Evolutionary conservation across 495 filamentous ascomycete genomes (phyloP).

Genomic region (Neohortaea acidophila): DNA sequence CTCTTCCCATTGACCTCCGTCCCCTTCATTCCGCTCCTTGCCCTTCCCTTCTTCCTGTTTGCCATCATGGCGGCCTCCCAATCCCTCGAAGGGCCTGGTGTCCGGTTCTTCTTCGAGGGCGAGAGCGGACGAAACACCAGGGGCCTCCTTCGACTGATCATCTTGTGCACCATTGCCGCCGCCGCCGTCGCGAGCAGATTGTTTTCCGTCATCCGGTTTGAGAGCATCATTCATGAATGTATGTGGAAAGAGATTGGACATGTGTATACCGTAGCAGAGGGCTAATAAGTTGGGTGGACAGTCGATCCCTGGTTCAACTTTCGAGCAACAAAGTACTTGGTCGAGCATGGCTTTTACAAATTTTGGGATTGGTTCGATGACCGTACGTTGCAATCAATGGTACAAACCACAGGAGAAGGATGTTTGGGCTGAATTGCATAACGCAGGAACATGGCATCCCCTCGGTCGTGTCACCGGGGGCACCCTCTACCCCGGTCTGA

Average conservation of each 20-base stretch:
- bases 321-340: slow-evolving; percentile 91
- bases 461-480: slow-evolving; percentile 97
- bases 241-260: slow-evolving; percentile 9
- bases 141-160: slow-evolving; percentile 75
- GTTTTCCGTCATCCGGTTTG: slow-evolving; percentile 97
- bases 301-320: slow-evolving; percentile 99
- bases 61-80: slow-evolving; percentile 8
- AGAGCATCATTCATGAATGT: slow-evolving; percentile 99
- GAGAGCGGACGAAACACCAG: slow-evolving; percentile 60
- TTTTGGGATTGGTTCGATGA: slow-evolving; percentile 99
- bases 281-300: slow-evolving; percentile 26
- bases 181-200: slow-evolving; percentile 87
- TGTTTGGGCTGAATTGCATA: slow-evolving; percentile 5
- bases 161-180: slow-evolving; percentile 80
- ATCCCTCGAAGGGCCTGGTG: not conserved
- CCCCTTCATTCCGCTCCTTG: too few relatives aligned
- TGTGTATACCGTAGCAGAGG: slow-evolving; percentile 4
- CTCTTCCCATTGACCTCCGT: too few relatives aligned
- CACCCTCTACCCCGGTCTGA: slow-evolving; percentile 93
- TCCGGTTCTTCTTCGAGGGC: slow-evolving; percentile 41
- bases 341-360: slow-evolving; percentile 90
- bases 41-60: too few relatives aligned
- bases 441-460: slow-evolving; percentile 89
- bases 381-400: too few relatives aligned
- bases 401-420: slow-evolving; percentile 6